phyloP scores from a whole-genome alignment of 73 alveolate genomes.

The Paramecium tetraurelia region DNA sequence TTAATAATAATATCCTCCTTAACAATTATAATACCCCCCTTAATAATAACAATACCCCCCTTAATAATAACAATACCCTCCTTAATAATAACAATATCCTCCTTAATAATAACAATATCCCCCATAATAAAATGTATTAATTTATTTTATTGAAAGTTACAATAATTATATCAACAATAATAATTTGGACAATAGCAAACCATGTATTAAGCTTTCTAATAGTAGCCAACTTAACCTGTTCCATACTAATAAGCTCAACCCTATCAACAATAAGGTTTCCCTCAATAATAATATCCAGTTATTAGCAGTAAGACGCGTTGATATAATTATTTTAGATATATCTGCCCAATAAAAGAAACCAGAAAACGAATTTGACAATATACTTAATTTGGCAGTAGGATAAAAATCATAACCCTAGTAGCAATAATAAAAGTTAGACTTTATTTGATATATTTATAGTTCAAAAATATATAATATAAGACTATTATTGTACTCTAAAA shows the following conservation, averaged over 20 bases:
- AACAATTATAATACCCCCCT: background rate
- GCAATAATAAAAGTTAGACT: constrained; percentile 11
- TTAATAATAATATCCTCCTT: background rate
- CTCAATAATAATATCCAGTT: background rate
- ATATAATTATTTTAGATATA: background rate
- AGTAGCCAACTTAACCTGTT: background rate
- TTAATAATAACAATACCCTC: background rate
- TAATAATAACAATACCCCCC: background rate
- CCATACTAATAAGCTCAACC: background rate
- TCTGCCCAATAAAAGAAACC: background rate
- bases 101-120: background rate
- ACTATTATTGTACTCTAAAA: background rate
- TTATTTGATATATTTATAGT: background rate
- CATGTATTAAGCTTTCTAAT: background rate
- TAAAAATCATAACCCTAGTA: background rate
- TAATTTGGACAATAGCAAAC: background rate
- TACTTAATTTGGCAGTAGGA: constrained; percentile 4
- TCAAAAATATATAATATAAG: background rate
- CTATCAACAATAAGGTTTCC: background rate
- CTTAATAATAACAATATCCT: background rate
- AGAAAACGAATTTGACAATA: constrained; percentile 8
- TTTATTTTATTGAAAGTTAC: background rate
- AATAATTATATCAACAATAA: background rate
- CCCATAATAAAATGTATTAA: background rate
- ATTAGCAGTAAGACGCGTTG: background rate